Evolutionary conservation across 75 land plant genomes (phyloP).

Genomic region (Pinus taeda): DNA sequence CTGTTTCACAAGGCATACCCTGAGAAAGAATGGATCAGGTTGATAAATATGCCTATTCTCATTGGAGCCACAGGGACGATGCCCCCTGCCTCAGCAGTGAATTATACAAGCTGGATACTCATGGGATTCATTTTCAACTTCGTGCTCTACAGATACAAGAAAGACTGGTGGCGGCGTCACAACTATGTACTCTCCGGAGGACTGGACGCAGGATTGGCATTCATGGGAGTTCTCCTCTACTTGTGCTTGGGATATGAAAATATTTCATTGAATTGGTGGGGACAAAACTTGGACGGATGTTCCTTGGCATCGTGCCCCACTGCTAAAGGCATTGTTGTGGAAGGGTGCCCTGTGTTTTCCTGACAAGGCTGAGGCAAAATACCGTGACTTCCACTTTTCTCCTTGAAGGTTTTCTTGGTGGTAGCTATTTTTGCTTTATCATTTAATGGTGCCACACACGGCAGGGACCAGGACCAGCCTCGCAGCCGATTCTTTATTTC

Average conservation of each 20-base stretch:
- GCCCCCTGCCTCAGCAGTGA: conserved; percentile 92
- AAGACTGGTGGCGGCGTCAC: conserved; percentile 71
- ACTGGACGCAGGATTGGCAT: conserved; percentile 91
- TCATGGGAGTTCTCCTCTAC: conserved; percentile 78
- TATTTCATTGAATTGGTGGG: conserved; percentile 78
- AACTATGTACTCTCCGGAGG: conserved; percentile 88
- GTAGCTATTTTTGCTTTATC: too few relatives aligned
- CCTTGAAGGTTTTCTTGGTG: too few relatives aligned
- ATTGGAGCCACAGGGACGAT: conserved; percentile 66
- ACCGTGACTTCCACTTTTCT: too few relatives aligned
- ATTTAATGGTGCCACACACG: too few relatives aligned
- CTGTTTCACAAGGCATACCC: conserved; percentile 53
- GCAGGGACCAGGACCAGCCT: too few relatives aligned
- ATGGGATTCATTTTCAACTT: conserved; percentile 70
- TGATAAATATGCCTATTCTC: conserved; percentile 78
- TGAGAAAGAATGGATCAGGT: conserved; percentile 53
- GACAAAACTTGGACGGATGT: conserved; percentile 63
- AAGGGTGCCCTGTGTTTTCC: conserved; percentile 72
- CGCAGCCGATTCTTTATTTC: too few relatives aligned
- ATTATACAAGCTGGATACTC: conserved; percentile 79
- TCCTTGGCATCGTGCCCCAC: conserved; percentile 88
- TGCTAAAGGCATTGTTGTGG: conserved; percentile 54
- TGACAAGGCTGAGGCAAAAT: neutral
- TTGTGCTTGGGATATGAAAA: conserved; percentile 36
- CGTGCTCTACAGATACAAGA: conserved; percentile 48